Conservation (phyloP, 73 alveolate genomes). For the Paramecium biaurelia region DNA sequence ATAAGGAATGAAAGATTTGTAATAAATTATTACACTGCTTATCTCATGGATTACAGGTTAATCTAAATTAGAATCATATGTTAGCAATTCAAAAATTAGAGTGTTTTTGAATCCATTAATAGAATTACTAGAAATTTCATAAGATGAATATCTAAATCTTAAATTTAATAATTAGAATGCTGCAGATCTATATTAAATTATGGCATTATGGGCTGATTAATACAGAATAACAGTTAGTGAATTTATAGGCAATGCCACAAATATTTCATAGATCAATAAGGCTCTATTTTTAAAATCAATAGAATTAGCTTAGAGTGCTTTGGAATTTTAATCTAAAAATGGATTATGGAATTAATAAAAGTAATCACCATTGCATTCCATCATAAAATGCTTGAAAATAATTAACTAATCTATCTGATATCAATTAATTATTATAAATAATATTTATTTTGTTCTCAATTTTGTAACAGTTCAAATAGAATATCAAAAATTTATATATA, state of each 20-base stretch:
- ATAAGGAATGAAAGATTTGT: constrained; percentile 35
- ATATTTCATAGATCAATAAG: not conserved
- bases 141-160: not conserved
- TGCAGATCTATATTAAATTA: not conserved
- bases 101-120: constrained; percentile 2
- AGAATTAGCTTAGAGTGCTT: not conserved
- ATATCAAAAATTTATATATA: not conserved
- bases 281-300: not conserved
- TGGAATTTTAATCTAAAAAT: not conserved
- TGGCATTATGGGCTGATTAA: constrained; percentile 26
- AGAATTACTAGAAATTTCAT: not conserved
- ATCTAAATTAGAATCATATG: constrained; percentile 32
- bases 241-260: not conserved
- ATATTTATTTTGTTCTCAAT: not conserved
- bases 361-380: not conserved
- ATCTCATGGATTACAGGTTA: constrained; percentile 46
- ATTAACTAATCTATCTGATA: not conserved
- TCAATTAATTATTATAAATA: not conserved
- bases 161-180: not conserved
- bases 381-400: not conserved
- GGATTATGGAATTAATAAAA: not conserved
- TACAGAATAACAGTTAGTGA: not conserved
- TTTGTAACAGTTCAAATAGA: not conserved
- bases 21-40: not conserved
- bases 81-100: not conserved